Base-by-base conservation (phyloP, 2,329 filamentous ascomycete species). In the Colletotrichum kahawae region DNA sequence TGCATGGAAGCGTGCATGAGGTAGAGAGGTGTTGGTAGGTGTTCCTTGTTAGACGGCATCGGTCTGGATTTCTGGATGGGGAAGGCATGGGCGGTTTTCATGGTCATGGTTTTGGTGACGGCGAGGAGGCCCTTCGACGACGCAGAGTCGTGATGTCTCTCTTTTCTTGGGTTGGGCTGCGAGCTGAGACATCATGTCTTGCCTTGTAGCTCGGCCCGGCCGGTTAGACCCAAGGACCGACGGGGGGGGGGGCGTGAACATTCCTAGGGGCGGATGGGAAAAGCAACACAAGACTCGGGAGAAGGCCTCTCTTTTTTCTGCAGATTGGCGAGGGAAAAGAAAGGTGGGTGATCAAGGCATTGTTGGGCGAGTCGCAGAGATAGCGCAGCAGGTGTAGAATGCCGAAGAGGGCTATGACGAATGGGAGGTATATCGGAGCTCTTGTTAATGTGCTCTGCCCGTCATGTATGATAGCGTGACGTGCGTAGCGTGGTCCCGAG, bases 1-100 rank as follows among this genome's bases (percentile, higher is more conserved):
- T 70, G 57, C 66, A 70, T 70, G 66, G 65, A 54, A 34, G 43
- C 36, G 65, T 66, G 60, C 67, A 34, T 59, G 67, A 65, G 59
- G n/a, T 59, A 70, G n/a, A 70, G 54, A 48, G 43, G 62, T 51
- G 43, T 51, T 51, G 43, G 43, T 51, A 10, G 43, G 43, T 21
- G 43, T 18, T 21, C 43, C 43, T 51, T 51, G n/a, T 51, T 13
- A 48, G 10, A 48, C 10, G 43, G 18, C 1, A n/a, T 27, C 54
- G 57, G 57, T 34, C 27, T n/a, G 31, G 57, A 60, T 60, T 60
- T 31, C 57, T 60, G 16, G 57, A 60, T 60, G 57, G 57, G 57
- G 57, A 33, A 33, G 57, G 57, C 18, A 60, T n/a, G 18, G 43
- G 43, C 54, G 54, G 54, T 21, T 21, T 57, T 21, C 24, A 57